Conservation (phyloP, 179 eudicot species). For the Corrigiola litoralis region DNA sequence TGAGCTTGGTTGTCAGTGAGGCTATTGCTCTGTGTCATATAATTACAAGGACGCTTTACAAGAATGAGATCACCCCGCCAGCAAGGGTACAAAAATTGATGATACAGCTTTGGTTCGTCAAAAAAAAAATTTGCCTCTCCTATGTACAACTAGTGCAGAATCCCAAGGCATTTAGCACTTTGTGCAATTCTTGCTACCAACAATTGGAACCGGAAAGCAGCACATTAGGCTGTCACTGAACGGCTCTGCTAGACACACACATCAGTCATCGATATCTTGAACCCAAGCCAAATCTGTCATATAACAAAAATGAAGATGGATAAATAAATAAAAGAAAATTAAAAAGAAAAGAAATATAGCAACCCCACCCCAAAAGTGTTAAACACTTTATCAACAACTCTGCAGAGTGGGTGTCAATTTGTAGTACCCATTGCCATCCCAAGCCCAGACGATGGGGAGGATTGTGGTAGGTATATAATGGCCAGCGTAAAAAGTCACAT, state of each 20-base stretch:
- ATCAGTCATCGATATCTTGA: constrained; percentile 16
- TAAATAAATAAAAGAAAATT: neutral
- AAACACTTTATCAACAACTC: neutral
- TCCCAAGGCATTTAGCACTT: neutral
- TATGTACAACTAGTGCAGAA: constrained; percentile 18
- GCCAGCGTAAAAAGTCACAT: too few species aligned
- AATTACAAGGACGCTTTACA: constrained; percentile 33
- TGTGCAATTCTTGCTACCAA: constrained; percentile 1
- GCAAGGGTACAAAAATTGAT: constrained; percentile 13
- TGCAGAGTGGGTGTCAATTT: neutral
- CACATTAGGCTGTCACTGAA: neutral
- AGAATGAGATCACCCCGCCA: constrained; percentile 22
- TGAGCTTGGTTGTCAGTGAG: constrained; percentile 17
- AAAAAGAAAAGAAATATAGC: neutral
- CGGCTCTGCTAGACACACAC: neutral
- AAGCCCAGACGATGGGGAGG: too few species aligned
- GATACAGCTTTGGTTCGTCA: constrained; percentile 11
- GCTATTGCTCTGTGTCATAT: constrained; percentile 13
- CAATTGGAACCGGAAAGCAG: neutral
- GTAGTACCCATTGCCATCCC: neutral
- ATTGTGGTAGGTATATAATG: too few species aligned
- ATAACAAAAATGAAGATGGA: neutral
- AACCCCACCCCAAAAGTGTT: neutral
- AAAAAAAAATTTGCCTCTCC: constrained; percentile 10
- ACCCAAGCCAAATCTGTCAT: constrained; percentile 15